These are phyloP conservation scores for Bruguiera gymnorhiza DNA, from an alignment of 345 rosid species.

Conservation along the genomic window DNA sequence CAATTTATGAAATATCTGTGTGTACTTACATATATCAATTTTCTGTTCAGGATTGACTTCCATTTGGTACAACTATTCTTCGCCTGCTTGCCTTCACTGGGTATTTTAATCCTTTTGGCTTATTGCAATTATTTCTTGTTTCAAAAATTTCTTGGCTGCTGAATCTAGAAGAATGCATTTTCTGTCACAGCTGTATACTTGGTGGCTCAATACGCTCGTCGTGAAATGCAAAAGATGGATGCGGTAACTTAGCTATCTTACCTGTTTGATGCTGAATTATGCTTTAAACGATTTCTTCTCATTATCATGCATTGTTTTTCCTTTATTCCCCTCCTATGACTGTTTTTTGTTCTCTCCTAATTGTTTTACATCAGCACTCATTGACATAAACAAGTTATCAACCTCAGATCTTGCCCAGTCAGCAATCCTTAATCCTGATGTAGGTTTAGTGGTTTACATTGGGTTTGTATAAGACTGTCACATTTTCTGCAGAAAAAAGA, in stretches of 20 bases:
- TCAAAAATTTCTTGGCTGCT: constrained; percentile 7
- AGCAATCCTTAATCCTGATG: too few species aligned
- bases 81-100: constrained; percentile 88
- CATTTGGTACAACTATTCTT: constrained; percentile 94
- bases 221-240: constrained; percentile 79
- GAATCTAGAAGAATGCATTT: constrained; percentile 26
- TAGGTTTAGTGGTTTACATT: too few species aligned
- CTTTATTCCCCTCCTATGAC: neutral
- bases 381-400: too few species aligned
- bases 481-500: too few species aligned
- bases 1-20: neutral
- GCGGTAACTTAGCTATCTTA: constrained; percentile 42
- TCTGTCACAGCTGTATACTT: constrained; percentile 66
- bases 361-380: too few species aligned
- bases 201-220: constrained; percentile 87
- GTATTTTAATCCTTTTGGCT: constrained; percentile 37
- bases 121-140: constrained; percentile 8
- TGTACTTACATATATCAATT: constrained; percentile 23
- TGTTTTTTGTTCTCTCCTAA: too few species aligned
- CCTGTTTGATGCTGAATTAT: neutral
- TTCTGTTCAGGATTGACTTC: constrained; percentile 70
- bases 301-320: neutral
- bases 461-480: too few species aligned
- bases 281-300: constrained; percentile 1
- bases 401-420: too few species aligned